Evolutionary conservation across 169 alveolate genomes (phyloP), one percentile per base, ranked within the genome.

Genomic region (Plasmodium relictum): DNA sequence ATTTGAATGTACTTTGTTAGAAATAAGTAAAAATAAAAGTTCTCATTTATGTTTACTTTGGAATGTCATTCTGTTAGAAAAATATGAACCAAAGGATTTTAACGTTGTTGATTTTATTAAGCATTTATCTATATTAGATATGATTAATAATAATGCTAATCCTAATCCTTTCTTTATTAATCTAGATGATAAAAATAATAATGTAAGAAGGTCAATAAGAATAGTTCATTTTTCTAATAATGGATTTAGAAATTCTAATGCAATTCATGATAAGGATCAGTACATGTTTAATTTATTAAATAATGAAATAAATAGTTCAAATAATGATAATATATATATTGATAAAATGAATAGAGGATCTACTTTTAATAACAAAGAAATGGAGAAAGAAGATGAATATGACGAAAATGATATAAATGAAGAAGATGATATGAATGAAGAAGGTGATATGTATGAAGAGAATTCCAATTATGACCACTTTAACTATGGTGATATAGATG

Each of bases 1-100:
- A 26, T 76, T 76, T 76, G 88, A 76, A 39, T 76, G 88, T 22
- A 76, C 88, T 1, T 58, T 76, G 14, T 62, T 76, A 24, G 73
- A 76, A 54, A 76, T 76, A 4, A 76, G 88, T 44, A 76, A 65
- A 76, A 76, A 76, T 44, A 76, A 22, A 18, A 48, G 61, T 22
- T 76, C 88, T 2, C 88, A 76, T 76, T 10, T 65, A 12, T 76
- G 88, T 42, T 14, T 76, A 4, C 20, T 76, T 12, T 76, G 88
- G 88, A 76, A 76, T 63, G 74, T 76, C 1, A 48, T 37, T 0
- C 52, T 76, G 8, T 24, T 76, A 56, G 66, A 76, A 41, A 76
- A 76, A 44, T 63, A 3, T 10, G 37, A 76, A 37, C 59, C 16
- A 20, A 14, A 39, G 37, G 63, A 76, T 37, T 61, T 63, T 14